These are phyloP conservation scores for Triticum timopheevii DNA, from an alignment of 176 grass and related monocot species.

Conservation along the genomic window DNA sequence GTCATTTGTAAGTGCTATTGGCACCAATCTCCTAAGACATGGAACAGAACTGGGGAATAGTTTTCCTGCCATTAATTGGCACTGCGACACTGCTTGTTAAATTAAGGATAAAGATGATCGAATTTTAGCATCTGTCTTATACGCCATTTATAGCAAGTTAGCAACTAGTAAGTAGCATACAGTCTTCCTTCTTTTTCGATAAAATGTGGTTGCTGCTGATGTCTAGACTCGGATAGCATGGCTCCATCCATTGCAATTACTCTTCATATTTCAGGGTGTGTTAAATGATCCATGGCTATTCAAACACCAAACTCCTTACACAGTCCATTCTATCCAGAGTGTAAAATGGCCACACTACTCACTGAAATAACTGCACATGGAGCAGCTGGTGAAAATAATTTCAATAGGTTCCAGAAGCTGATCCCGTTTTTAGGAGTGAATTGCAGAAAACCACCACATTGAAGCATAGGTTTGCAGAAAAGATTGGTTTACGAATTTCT, in stretches of 20 bases:
- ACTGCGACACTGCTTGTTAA: not conserved
- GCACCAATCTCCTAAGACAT: not conserved
- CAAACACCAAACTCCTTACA: too few species aligned
- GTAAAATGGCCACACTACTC: too few species aligned
- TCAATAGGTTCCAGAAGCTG: too few species aligned
- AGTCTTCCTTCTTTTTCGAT: not conserved
- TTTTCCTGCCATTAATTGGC: conserved; percentile 2
- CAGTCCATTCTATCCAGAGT: too few species aligned
- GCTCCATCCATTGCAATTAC: not conserved
- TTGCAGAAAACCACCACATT: too few species aligned
- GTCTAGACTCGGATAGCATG: not conserved
- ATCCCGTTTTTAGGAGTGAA: too few species aligned
- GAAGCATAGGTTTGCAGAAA: too few species aligned
- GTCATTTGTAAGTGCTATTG: conserved; percentile 20
- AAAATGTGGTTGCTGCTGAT: not conserved
- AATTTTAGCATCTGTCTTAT: not conserved
- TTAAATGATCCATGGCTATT: too few species aligned
- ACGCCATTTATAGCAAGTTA: not conserved
- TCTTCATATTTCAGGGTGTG: too few species aligned
- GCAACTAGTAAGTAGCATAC: not conserved
- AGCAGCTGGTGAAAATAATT: too few species aligned
- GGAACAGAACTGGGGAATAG: not conserved
- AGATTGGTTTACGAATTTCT: too few species aligned
- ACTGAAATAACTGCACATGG: too few species aligned
- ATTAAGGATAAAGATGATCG: not conserved